phyloP scores from a whole-genome alignment of 371 early-diverging fungal genomes.

The Lichtheimia ornata region DNA sequence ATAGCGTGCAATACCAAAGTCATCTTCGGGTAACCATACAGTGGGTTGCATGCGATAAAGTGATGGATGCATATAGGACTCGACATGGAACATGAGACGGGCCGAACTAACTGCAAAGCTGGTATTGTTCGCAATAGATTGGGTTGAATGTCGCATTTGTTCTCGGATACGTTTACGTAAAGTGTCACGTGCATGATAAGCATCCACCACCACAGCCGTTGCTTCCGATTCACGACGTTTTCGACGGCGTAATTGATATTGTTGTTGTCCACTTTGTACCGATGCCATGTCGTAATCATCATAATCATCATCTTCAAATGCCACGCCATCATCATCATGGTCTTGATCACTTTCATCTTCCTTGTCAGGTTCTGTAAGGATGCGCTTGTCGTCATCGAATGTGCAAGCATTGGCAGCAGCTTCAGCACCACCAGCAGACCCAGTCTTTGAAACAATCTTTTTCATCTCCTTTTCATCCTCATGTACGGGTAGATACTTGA shows the following conservation, averaged over 20 bases:
- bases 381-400: too few relatives aligned
- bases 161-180: constrained; percentile 2
- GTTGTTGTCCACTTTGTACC: background rate
- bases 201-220: background rate
- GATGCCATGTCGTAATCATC: background rate
- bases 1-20: constrained; percentile 21
- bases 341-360: background rate
- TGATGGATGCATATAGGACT: constrained; percentile 27
- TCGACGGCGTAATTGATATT: background rate
- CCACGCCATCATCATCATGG: background rate
- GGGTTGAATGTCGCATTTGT: background rate
- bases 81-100: constrained; percentile 13
- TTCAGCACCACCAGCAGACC: background rate
- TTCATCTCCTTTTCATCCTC: background rate
- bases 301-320: too few relatives aligned
- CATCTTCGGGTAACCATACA: constrained; percentile 30
- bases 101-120: background rate
- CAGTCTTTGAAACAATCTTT: background rate
- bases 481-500: constrained; percentile 61
- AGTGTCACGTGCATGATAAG: constrained; percentile 1
- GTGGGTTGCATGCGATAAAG: constrained; percentile 17
- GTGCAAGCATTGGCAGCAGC: background rate
- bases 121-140: background rate
- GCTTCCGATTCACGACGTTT: background rate
- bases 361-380: background rate